Evolutionary conservation across 768 basidiomycete genomes (phyloP), one percentile per base, ranked within the genome.

Genomic region (Naganishia antarctica): DNA sequence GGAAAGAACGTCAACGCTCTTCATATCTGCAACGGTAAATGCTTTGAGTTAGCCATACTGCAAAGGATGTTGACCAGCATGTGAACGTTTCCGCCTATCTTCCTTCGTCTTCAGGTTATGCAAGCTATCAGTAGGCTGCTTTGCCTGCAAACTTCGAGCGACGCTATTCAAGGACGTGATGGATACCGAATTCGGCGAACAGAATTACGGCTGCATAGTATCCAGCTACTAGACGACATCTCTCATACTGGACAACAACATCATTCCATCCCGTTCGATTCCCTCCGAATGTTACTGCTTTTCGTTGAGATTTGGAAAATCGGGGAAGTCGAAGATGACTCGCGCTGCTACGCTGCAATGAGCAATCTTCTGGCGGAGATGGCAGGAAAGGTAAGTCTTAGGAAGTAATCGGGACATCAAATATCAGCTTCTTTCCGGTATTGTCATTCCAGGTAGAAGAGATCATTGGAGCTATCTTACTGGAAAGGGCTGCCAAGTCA

Each of bases 81-180:
- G n/a, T n/a, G n/a, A n/a, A n/a, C n/a, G n/a, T n/a, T n/a, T 37
- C 34, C 34, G 34, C 34, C 34, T 15, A n/a, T 37, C 15, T 37
- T 15, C 34, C 15, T 37, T 37, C 15, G 7, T 37, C 34, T 15
- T 15, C 34, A 37, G 34, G 15, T 37, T 15, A 37, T 37, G 34
- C 34, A 15, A 37, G 34, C 34, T 15, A 37, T 15, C 7, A 37
- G 34, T 37, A 37, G 34, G 34, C 69, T 67, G 68, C 77, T 28
- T 73, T 79, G 65, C 73, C 71, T 16, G 72, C 79, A 1, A 86
- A 87, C 37, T 93, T 15, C 15, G 8, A 37, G 15, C 7, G 34
- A 15, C 34, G 34, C 34, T 15, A 37, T 7, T 37, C n/a, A n/a
- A 37, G 15, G 34, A 7, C 15, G 8, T 37, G 34, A 7, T 15